Evolutionary conservation across 495 filamentous ascomycete genomes (phyloP).

Genomic region (Neurospora hispaniola): DNA sequence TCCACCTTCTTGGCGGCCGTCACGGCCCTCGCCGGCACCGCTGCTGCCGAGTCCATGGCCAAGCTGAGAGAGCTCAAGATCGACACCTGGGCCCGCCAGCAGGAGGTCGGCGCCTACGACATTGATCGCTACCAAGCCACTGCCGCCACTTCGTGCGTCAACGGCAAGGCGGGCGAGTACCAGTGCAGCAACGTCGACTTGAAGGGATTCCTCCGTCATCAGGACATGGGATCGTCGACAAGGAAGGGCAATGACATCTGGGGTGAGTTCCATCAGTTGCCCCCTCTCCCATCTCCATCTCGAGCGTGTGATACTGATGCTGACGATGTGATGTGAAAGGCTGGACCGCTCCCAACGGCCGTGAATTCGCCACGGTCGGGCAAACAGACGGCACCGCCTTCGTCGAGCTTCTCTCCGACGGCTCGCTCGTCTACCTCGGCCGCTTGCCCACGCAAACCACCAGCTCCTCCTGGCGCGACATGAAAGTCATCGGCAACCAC

Average conservation of each 20-base stretch:
- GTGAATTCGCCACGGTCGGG: slow-evolving; percentile 40
- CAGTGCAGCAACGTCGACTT: slow-evolving; percentile 11
- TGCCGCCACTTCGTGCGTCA: slow-evolving; percentile 2
- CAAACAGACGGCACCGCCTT: slow-evolving; percentile 42
- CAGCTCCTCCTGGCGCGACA: slow-evolving; percentile 35
- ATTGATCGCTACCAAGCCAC: slow-evolving; percentile 2
- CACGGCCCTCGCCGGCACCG: background rate
- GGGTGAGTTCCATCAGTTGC: background rate
- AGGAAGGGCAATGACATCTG: slow-evolving; percentile 11
- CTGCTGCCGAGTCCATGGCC: slow-evolving; percentile 9
- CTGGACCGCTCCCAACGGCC: slow-evolving; percentile 35
- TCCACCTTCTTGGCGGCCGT: background rate
- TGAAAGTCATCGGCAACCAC: slow-evolving; percentile 32
- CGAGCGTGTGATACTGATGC: background rate
- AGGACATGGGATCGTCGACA: slow-evolving; percentile 11
- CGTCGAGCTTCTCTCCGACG: slow-evolving; percentile 31
- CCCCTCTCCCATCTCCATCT: background rate
- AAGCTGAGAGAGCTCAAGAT: slow-evolving; percentile 4
- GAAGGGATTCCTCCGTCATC: slow-evolving; percentile 8
- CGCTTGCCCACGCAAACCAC: slow-evolving; percentile 29
- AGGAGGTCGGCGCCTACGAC: slow-evolving; percentile 4
- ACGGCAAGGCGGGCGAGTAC: slow-evolving; percentile 14
- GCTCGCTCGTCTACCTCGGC: slow-evolving; percentile 36
- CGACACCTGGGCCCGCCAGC: slow-evolving; percentile 1
- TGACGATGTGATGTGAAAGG: slow-evolving; percentile 8